Evolutionary conservation across 2,329 filamentous ascomycete genomes (phyloP), one percentile per base, ranked within the genome.

Genomic region (Zasmidium angulare): DNA sequence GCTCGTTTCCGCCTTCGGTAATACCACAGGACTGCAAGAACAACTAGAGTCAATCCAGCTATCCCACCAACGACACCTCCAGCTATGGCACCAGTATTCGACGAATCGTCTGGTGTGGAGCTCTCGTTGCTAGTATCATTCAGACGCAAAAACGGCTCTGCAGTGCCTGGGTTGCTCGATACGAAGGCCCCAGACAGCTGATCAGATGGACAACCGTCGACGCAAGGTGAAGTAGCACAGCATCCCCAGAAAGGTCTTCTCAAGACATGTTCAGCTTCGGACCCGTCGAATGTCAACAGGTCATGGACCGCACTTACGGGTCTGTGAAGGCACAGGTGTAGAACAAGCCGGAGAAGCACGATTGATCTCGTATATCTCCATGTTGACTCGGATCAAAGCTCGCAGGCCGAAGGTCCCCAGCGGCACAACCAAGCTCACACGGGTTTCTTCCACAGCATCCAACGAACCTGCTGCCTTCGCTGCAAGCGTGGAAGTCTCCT

Each of bases 371-470:
- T 36, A 56, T 52, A 11, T 52, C 17, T 22, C 49, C 58, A 24
- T 60, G 50, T 46, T 56, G 46, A 12, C 29, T 48, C 17, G 53
- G 17, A 43, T 51, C 47, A 23, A 60, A 60, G 48, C 53, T 56
- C 2, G 58, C 52, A 26, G 58, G 11, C 7, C 21, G 31, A 7
- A 60, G 46, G 26, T 52, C 46, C n/a, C 58, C 58, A 14, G 53
- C 50, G 17, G 58, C 47, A 29, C 58, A 60, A 7, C 58, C 58
- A 22, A 21, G 40, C 22, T n/a, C 47, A 14, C 58, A 60, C 22
- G 58, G 58, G 19, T 60, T 56, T n/a, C 47, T 48, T 36, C 40
- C 58, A 46, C 58, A 60, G 43, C 58, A 60, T 19, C 58, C 58
- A n/a, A 60, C 58, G 17, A 56, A 60, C 20, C 46, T 36, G 20